Evolutionary conservation across 495 filamentous ascomycete genomes (phyloP).

Genomic region (Talaromyces thailandensis): DNA sequence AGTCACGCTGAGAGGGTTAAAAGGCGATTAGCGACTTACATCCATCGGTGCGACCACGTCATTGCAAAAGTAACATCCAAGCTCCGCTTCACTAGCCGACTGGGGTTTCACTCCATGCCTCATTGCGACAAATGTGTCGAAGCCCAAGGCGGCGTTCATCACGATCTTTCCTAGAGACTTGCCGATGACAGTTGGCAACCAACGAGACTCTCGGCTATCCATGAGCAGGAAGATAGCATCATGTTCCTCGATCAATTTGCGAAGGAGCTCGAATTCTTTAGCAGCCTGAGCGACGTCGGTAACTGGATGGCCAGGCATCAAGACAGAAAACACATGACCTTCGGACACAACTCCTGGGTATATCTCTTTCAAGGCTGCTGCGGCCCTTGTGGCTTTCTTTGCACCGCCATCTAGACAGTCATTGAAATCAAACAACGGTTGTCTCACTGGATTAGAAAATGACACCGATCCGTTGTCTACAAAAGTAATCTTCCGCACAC

Average conservation of each 20-base stretch:
- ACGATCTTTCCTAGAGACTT: constrained; percentile 90
- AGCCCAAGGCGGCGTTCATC: constrained; percentile 91
- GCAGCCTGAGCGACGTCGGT: constrained; percentile 56
- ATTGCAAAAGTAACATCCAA: constrained; percentile 98
- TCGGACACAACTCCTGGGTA: constrained; percentile 81
- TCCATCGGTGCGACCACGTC: constrained; percentile 93
- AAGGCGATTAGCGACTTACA: constrained; percentile 44
- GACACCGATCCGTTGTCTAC: constrained; percentile 90
- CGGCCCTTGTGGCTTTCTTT: constrained; percentile 74
- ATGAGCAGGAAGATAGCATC: constrained; percentile 92
- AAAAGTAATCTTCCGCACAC: constrained; percentile 93
- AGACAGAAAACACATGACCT: constrained; percentile 75
- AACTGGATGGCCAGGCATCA: constrained; percentile 90
- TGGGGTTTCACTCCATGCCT: constrained; percentile 61
- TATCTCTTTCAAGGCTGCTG: constrained; percentile 72
- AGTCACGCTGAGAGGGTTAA: constrained; percentile 19
- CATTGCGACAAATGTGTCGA: constrained; percentile 97
- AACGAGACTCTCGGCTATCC: constrained; percentile 91
- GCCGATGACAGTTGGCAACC: constrained; percentile 96
- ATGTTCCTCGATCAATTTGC: constrained; percentile 71
- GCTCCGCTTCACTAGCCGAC: constrained; percentile 35
- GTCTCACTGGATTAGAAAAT: constrained; percentile 95
- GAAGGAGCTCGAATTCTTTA: constrained; percentile 65
- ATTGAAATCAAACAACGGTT: constrained; percentile 81
- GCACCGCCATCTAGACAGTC: constrained; percentile 83